Base-by-base conservation (phyloP, 495 filamentous ascomycete genomes). In the Penicillium lagena region DNA sequence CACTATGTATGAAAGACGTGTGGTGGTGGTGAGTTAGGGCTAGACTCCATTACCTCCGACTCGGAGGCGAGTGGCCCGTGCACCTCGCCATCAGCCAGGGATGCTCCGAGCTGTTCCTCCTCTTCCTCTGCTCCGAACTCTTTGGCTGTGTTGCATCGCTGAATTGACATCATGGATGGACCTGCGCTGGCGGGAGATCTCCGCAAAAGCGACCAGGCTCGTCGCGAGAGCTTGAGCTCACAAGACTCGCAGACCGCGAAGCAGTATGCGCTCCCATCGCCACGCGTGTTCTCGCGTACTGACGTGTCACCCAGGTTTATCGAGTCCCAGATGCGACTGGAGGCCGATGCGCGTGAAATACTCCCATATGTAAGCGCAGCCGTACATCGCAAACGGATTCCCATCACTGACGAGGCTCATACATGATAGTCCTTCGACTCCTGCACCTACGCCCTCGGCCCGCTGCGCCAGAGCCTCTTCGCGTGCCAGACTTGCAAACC, bases 401-500 rank as follows among this genome's bases (percentile, higher is more conserved):
- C 31, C 14, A 29, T 11, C 32, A 35, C 22, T 22, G 15, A 22
- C 22, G 22, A 22, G 39, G 50, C 59, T 55, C 22, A 51, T 46
- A 35, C 11, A 10, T 11, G 36, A 4, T 29, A 90, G 87, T 86
- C 89, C 52, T 95, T 99, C 58, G 87, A 95, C 51, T 82, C 83
- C 17, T 99, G 93, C 70, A 96, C 93, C 35, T 80, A 89, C 54
- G 79, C 81, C 28, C 79, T 97, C 46, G 93, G 93, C 2, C 75
- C 89, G 3, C 75, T 97, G 15, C 85, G 90, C 15, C 93, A 98
- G 63, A 80, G 63, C 29, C 77, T 96, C 17, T 98, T 90, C 54
- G 82, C 91, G 37, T 97, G 93, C 50, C 67, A 95, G 32, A 96
- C 93, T 37, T 97, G 93, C 73, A 91, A 89, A 50, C 89, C 93